Base-by-base conservation (phyloP, 140 eudicot species). In the Stevia rebaudiana region DNA sequence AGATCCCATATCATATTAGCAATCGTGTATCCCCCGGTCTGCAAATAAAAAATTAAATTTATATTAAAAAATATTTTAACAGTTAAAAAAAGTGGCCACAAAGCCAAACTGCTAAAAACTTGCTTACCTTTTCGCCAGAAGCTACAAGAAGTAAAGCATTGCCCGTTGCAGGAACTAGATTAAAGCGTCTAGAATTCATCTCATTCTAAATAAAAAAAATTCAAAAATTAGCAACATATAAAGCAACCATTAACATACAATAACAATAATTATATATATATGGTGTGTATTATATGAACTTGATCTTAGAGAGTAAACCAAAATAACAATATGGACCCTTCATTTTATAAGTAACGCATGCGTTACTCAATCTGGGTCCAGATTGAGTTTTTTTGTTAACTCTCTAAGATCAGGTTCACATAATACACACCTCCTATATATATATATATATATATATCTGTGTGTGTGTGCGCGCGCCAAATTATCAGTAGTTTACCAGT, bases 1-100 rank as follows among this genome's bases (percentile, higher is more conserved):
- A 80, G 53, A 74, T 90, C 98, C 98, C 98, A 90, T 67, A 90
- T 31, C 65, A 87, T 68, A 79, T 90, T 90, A 30, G 98, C 98
- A 48, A 74, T 63, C 8, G 94, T 76, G 69, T 76, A 90, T 15
- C 98, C 95, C 18, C 98, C 98, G 4, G 72, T 70, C 97, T 86
- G 79, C 57, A 79, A 67, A 67, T 11, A 51, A 50, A 49, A 11
- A 11, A 47, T 44, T 18, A 37, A 69, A 22, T 8, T n/a, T 15
- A 0, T 0, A 3, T 8, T 16, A 15, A 17, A 7, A 11, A 61
- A 19, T 10, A 10, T 16, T 16, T 8, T 43, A 15, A 46, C 1
- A 48, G 15, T 11, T 12, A 8, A 55, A 36, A 54, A 8, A 44
- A 1, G 10, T 16, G 6, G 23, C n/a, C 11, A 46, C 49, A 46